Conservation (phyloP, 2,329 filamentous ascomycete genomes). For the Stagonosporopsis tanaceti region DNA sequence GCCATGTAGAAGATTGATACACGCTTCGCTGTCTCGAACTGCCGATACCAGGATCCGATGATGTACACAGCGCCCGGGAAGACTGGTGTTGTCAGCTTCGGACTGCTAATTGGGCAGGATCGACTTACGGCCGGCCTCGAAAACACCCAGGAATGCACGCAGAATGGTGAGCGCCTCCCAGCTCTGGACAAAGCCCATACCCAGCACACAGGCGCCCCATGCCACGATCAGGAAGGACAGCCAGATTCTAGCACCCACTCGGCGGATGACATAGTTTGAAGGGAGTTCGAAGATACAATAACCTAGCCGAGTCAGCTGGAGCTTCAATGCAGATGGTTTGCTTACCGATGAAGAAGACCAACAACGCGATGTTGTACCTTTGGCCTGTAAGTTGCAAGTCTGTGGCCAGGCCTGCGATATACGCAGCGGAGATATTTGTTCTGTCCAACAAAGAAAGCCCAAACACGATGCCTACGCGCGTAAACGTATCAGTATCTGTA, state of each 20-base stretch:
- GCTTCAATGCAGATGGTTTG: too few species aligned
- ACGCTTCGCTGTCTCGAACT: constrained; percentile 36
- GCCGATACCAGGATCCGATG: constrained; percentile 38
- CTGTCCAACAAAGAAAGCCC: constrained; percentile 37
- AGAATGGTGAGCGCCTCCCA: constrained; percentile 33
- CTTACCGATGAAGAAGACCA: constrained; percentile 42
- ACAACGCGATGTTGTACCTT: constrained; percentile 42
- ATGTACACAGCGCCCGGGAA: constrained; percentile 37
- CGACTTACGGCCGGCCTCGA: constrained; percentile 36
- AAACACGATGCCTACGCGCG: constrained; percentile 33
- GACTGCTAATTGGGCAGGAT: too few species aligned
- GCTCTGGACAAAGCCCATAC: constrained; percentile 35
- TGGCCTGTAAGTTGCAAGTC: constrained; percentile 26
- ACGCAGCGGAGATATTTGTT: constrained; percentile 35
- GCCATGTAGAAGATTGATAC: constrained; percentile 41
- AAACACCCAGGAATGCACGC: constrained; percentile 31
- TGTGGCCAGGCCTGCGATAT: constrained; percentile 30
- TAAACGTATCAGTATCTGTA: background rate
- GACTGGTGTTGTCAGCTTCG: constrained; percentile 19
- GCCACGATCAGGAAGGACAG: constrained; percentile 38
- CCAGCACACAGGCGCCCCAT: constrained; percentile 36
- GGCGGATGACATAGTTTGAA: constrained; percentile 42
- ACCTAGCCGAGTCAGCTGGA: constrained; percentile 12
- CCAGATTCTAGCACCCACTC: constrained; percentile 43
- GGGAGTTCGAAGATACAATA: constrained; percentile 46